Evolutionary conservation across 495 filamentous ascomycete genomes (phyloP).

Genomic region (Podospora pseudocomata): DNA sequence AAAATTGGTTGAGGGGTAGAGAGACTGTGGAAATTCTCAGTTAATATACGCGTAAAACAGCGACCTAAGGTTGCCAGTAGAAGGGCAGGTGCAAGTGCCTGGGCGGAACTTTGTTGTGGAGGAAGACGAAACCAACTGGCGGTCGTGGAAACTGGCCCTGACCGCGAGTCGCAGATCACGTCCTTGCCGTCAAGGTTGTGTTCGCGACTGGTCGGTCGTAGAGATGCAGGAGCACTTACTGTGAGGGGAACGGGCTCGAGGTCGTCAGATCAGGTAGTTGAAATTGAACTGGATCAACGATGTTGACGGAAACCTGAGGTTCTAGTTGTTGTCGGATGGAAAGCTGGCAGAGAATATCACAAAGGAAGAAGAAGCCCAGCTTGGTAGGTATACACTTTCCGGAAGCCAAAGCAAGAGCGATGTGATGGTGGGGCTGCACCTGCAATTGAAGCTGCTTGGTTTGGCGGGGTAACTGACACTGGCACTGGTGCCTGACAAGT

Average conservation of each 20-base stretch:
- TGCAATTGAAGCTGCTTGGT: constrained; percentile 2
- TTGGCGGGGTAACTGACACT: constrained; percentile 17
- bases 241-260: not conserved
- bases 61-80: not conserved
- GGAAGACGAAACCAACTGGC: not conserved
- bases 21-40: not conserved
- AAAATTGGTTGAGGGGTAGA: not conserved
- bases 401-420: not conserved
- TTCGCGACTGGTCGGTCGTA: not conserved
- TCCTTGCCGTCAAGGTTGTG: not conserved
- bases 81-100: not conserved
- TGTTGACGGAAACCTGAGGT: not conserved
- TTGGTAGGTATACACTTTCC: not conserved
- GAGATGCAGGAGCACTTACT: not conserved
- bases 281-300: not conserved
- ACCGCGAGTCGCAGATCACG: not conserved
- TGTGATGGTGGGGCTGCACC: constrained; percentile 20
- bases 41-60: not conserved
- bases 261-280: not conserved
- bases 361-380: not conserved
- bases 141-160: not conserved
- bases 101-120: not conserved
- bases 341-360: not conserved
- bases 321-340: not conserved
- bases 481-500: constrained; percentile 13